A percentile compares a stretch with the other conserved stretches of the same genome.
Evolutionary conservation across 2,329 filamentous ascomycete species (phyloP).

Genomic region (Penicillium sclerotigenum): DNA sequence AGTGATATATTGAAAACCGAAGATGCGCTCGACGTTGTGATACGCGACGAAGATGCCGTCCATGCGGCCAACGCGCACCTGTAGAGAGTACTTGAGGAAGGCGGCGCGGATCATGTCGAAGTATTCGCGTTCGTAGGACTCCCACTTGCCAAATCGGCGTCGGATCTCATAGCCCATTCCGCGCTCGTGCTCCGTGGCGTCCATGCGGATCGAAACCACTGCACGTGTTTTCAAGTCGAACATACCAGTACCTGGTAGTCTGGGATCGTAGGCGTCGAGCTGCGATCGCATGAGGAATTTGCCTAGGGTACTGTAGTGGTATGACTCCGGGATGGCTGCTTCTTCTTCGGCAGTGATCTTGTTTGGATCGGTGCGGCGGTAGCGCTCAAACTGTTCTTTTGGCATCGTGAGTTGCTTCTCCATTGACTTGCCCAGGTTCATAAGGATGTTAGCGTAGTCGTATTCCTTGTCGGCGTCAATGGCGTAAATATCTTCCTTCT

Average conservation of each 20-base stretch:
- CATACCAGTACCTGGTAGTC: slow-evolving; percentile 85
- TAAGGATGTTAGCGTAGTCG: slow-evolving; percentile 79
- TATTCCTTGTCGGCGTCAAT: slow-evolving; percentile 95
- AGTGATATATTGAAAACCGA: slow-evolving; percentile 93
- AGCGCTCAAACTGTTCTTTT: slow-evolving; percentile 80
- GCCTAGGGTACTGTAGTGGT: slow-evolving; percentile 80
- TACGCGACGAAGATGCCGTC: slow-evolving; percentile 97
- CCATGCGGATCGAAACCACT: slow-evolving; percentile 88
- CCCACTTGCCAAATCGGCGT: slow-evolving; percentile 69
- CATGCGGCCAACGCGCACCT: slow-evolving; percentile 97
- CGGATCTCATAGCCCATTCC: slow-evolving; percentile 87
- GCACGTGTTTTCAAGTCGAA: slow-evolving; percentile 96
- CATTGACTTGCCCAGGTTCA: slow-evolving; percentile 91
- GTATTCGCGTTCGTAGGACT: slow-evolving; percentile 93
- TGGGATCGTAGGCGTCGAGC: slow-evolving; percentile 81
- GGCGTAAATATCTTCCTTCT: slow-evolving; percentile 83
- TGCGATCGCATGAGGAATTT: slow-evolving; percentile 95
- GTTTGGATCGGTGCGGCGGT: slow-evolving; percentile 65
- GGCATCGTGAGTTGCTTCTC: slow-evolving; percentile 88
- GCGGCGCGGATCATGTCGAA: slow-evolving; percentile 94
- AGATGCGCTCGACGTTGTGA: slow-evolving; percentile 92
- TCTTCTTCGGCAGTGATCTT: slow-evolving; percentile 66
- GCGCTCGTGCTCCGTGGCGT: slow-evolving; percentile 65
- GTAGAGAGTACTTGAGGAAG: slow-evolving; percentile 93
- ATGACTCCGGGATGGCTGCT: slow-evolving; percentile 70